Evolutionary conservation across 257 asterid genomes (phyloP).

Genomic region (Scutellaria baicalensis): DNA sequence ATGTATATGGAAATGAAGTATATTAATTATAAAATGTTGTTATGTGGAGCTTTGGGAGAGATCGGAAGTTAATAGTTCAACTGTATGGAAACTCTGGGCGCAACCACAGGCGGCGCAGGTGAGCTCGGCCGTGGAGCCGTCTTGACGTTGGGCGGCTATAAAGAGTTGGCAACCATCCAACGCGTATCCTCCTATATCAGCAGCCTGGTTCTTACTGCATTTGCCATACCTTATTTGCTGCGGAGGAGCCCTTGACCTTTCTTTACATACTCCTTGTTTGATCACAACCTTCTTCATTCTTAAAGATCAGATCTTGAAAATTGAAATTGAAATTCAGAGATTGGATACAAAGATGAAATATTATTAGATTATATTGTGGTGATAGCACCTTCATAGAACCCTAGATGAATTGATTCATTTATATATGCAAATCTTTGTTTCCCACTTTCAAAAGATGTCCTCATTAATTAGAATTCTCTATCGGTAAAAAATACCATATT

Average conservation of each 20-base stretch:
- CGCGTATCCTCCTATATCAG: slow-evolving; percentile 43
- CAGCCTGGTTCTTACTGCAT: slow-evolving; percentile 51
- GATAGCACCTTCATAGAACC: slow-evolving; percentile 6
- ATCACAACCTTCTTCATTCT: slow-evolving; percentile 21
- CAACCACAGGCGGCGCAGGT: slow-evolving; percentile 63
- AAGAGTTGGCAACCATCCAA: slow-evolving; percentile 56
- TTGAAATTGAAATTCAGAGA: background rate
- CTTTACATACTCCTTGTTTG: background rate
- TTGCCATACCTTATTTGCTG: slow-evolving; percentile 23
- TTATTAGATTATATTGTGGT: background rate
- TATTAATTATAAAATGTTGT: too few species aligned
- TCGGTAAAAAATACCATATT: too few species aligned
- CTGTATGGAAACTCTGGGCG: slow-evolving; percentile 44
- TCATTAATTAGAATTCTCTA: too few species aligned
- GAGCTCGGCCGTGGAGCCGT: slow-evolving; percentile 22
- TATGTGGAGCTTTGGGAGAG: too few species aligned
- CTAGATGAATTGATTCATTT: background rate
- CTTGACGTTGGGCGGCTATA: slow-evolving; percentile 32
- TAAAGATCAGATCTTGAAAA: background rate
- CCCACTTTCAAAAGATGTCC: slow-evolving; percentile 8
- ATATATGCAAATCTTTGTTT: background rate
- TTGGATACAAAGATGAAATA: background rate
- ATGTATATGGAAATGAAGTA: too few species aligned
- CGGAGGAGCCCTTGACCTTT: background rate
- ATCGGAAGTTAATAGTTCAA: background rate